Base-by-base conservation (phyloP, 805 yeast genomes). In the Pichia scutulata region DNA sequence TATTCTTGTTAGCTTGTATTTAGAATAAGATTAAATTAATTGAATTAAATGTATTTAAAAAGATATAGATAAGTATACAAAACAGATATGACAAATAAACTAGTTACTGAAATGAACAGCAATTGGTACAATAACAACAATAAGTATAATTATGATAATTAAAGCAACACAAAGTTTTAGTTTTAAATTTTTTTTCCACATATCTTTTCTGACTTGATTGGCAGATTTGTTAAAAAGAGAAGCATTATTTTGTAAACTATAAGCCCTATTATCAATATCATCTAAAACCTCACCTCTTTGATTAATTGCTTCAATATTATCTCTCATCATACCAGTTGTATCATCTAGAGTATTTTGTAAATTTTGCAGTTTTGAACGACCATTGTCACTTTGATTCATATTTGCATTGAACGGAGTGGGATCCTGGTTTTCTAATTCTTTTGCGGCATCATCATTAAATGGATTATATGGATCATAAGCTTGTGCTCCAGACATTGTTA, bases 171-270 rank as follows among this genome's bases (percentile, higher is more conserved):
- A 92, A 75, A 90, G 73, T 69, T 95, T 84, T 92, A 93, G 86
- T 74, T 93, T 93, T 80, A 93, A 78, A 68, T 92, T 96, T 70
- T 93, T 92, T 86, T 95, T 87, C 98, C 98, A 92, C 97, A 92
- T 92, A 65, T 90, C 95, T 70, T 90, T 92, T 71, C 99, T 86
- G 44, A 92, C 97, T 61, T 95, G 83, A 72, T 92, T 92, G 52
- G 99, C 98, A 40, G 97, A 95, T 66, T 96, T 80, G 67, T 95
- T 88, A 74, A 93, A 92, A 37, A 96, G 93, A 60, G 88, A 92
- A 10, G 99, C 98, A 44, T 88, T 80, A 44, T 84, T 88, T 42
- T 96, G 96, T 60, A 92, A 77, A 67, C 86, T 89, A 62, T 89
- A 96, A 10, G 98, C 93, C 66, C 89, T 87, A 66, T 87, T 93